A percentile compares a stretch with the other conserved stretches of the same genome.
Conservation (phyloP, 108 stramenopile genomes). For the Chaetoceros muelleri region DNA sequence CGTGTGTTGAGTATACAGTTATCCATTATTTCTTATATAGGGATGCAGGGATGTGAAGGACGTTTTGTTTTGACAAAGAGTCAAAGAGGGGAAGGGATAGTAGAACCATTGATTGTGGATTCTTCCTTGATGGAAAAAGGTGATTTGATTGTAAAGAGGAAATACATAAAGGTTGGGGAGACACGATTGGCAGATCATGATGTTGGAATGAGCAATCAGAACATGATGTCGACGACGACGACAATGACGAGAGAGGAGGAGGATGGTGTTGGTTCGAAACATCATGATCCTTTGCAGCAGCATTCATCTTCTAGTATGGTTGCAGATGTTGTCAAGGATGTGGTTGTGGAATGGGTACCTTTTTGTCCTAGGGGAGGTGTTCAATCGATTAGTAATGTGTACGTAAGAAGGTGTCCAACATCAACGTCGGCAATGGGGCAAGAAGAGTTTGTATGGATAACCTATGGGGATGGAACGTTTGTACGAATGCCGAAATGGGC, state of each 20-base stretch:
- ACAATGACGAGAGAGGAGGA: not conserved
- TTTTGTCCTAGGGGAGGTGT: too few species aligned
- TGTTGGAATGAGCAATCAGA: not conserved
- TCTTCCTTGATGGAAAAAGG: not conserved
- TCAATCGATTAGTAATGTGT: not conserved
- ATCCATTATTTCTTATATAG: not conserved
- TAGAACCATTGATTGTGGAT: not conserved
- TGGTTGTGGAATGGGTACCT: too few species aligned
- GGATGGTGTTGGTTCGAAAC: not conserved
- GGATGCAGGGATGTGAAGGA: not conserved
- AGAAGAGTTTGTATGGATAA: conserved; percentile 46
- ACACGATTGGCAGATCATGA: not conserved
- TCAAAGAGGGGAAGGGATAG: not conserved
- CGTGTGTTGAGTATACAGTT: not conserved
- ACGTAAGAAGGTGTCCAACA: not conserved
- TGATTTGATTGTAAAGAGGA: not conserved
- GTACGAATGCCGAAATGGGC: conserved; percentile 57
- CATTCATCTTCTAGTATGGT: not conserved
- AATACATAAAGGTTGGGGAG: not conserved
- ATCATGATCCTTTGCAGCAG: not conserved
- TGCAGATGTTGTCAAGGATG: not conserved
- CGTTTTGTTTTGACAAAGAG: not conserved
- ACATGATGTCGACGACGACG: not conserved
- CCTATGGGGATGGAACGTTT: conserved; percentile 59
- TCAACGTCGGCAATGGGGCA: not conserved